Conservation (phyloP, 306 rosid species). For the Quercus rubra region DNA sequence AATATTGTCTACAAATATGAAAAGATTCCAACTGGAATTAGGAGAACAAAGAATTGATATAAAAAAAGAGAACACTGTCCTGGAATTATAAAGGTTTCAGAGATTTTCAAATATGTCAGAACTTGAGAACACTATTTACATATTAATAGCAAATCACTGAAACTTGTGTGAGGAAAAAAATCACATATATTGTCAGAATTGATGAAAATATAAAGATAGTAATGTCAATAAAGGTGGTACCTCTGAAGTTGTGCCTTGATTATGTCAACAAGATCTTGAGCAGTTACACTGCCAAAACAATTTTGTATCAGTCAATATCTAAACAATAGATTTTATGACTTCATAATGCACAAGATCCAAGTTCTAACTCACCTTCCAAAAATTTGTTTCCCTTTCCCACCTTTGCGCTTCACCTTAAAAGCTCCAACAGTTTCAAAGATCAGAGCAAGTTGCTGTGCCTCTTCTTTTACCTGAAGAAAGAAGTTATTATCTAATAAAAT, state of each 20-base stretch:
- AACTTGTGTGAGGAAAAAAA: neutral
- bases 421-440: conserved; percentile 87
- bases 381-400: conserved; percentile 93
- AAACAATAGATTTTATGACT: conserved; percentile 3
- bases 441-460: conserved; percentile 86
- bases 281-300: conserved; percentile 64
- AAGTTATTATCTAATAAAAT: neutral
- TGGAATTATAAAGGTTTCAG: neutral
- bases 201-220: neutral
- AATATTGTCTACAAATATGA: neutral
- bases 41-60: neutral
- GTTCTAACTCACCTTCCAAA: conserved; percentile 63
- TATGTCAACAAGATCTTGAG: conserved; percentile 96
- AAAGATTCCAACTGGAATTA: neutral
- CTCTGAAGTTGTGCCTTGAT: conserved; percentile 95
- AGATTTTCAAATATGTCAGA: neutral
- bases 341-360: conserved; percentile 3
- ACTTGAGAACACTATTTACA: neutral
- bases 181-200: neutral
- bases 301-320: conserved; percentile 26
- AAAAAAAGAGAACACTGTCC: too few relatives aligned
- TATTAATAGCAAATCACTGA: neutral
- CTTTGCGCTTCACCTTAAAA: conserved; percentile 96
- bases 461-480: conserved; percentile 74
- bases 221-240: conserved; percentile 29